A percentile compares a stretch with the other conserved stretches of the same genome.
These are phyloP conservation scores for Penicillium rolfsii DNA, from an alignment of 2,329 filamentous ascomycete genomes.

Conservation along the genomic window DNA sequence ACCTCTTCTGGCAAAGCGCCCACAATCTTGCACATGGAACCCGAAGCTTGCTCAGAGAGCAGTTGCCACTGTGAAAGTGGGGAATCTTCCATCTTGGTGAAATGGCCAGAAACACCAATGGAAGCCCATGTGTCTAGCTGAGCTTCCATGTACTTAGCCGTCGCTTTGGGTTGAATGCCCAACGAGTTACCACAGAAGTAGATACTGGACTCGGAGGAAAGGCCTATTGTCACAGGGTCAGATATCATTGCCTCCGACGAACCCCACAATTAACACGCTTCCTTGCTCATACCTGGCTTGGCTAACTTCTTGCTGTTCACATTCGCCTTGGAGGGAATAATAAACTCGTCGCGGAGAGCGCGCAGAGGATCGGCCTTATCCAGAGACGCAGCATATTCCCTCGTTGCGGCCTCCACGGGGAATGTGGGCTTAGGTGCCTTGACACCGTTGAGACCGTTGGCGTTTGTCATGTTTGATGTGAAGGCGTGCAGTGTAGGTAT, in stretches of 20 bases:
- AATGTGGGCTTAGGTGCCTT: constrained; percentile 34
- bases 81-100: constrained; percentile 67
- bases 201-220: constrained; percentile 51
- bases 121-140: constrained; percentile 82
- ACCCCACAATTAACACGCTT: not conserved
- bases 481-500: not conserved
- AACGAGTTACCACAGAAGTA: constrained; percentile 91
- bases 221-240: constrained; percentile 31
- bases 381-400: constrained; percentile 51
- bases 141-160: constrained; percentile 65
- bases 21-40: constrained; percentile 70
- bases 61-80: constrained; percentile 74
- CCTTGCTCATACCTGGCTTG: constrained; percentile 36
- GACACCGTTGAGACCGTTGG: constrained; percentile 23
- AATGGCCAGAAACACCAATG: constrained; percentile 82
- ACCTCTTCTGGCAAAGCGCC: constrained; percentile 73
- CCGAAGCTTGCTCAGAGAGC: constrained; percentile 73
- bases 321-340: constrained; percentile 74
- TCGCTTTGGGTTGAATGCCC: constrained; percentile 75
- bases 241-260: not conserved
- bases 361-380: constrained; percentile 64
- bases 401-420: constrained; percentile 36
- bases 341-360: constrained; percentile 70
- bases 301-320: constrained; percentile 65
- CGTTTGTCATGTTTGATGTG: constrained; percentile 7